phyloP scores from a whole-genome alignment of 2,329 filamentous ascomycete genomes.

The Talaromyces pinophilus region DNA sequence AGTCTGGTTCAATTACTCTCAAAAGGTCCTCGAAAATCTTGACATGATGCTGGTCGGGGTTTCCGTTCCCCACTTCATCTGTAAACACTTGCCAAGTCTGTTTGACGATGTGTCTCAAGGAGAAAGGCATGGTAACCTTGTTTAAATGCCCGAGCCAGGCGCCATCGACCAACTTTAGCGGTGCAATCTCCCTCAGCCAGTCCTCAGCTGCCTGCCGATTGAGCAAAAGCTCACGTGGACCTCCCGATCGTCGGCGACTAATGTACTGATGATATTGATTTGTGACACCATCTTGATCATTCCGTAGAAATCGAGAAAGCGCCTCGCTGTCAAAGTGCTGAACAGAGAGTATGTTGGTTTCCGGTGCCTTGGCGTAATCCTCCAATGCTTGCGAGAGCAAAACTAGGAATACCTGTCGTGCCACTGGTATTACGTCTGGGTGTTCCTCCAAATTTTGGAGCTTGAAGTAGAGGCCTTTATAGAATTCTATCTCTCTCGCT shows the following conservation, averaged over 20 bases:
- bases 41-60: constrained; percentile 51
- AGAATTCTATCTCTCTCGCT: constrained; percentile 11
- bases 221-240: constrained; percentile 41
- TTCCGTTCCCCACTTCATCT: constrained; percentile 55
- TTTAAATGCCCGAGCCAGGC: constrained; percentile 53
- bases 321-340: constrained; percentile 32
- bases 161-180: constrained; percentile 53
- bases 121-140: constrained; percentile 48
- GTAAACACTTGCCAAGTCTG: constrained; percentile 53
- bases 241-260: constrained; percentile 38
- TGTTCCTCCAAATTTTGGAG: constrained; percentile 46
- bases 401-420: constrained; percentile 36
- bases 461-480: constrained; percentile 35
- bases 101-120: constrained; percentile 42
- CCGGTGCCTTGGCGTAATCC: constrained; percentile 26
- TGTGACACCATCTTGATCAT: constrained; percentile 31
- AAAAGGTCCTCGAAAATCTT: constrained; percentile 39
- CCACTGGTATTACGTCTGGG: constrained; percentile 37
- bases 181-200: constrained; percentile 46
- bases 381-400: constrained; percentile 40
- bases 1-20: constrained; percentile 31
- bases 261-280: constrained; percentile 35
- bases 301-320: constrained; percentile 24
- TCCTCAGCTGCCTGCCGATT: constrained; percentile 33
- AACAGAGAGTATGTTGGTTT: constrained; percentile 30